Percentiles rank a stretch among this genome's conserved stretches.
Evolutionary conservation across 108 stramenopile genomes (phyloP).

Genomic region (Fistulifera pelliculosa): DNA sequence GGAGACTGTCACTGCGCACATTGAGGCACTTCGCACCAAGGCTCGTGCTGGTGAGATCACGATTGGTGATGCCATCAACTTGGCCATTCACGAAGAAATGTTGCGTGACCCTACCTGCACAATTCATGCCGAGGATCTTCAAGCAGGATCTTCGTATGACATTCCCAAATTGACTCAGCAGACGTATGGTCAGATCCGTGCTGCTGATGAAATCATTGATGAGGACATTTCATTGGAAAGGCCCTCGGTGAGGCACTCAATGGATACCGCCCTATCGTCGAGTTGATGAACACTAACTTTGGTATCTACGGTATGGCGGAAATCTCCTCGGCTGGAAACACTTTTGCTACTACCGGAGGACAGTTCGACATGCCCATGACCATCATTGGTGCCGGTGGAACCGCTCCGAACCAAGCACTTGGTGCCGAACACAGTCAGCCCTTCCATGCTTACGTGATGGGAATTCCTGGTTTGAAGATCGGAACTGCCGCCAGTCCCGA

Average conservation of each 20-base stretch:
- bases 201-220: slow-evolving; percentile 98
- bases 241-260: slow-evolving; percentile 97
- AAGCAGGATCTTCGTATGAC: slow-evolving; percentile 96
- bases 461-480: slow-evolving; percentile 98
- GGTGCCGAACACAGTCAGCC: slow-evolving; percentile 98
- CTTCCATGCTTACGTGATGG: slow-evolving; percentile 98
- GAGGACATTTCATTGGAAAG: slow-evolving; percentile 99
- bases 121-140: slow-evolving; percentile 97
- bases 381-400: slow-evolving; percentile 97
- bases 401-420: slow-evolving; percentile 95
- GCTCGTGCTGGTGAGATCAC: slow-evolving; percentile 86
- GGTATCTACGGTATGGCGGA: slow-evolving; percentile 99
- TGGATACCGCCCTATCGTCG: slow-evolving; percentile 97
- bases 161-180: slow-evolving; percentile 98
- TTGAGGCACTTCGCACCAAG: slow-evolving; percentile 65
- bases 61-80: slow-evolving; percentile 97
- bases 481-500: slow-evolving; percentile 94
- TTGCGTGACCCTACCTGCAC: slow-evolving; percentile 96
- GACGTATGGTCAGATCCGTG: slow-evolving; percentile 90
- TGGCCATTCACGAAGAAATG: slow-evolving; percentile 99
- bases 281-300: slow-evolving; percentile 99
- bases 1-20: slow-evolving; percentile 67
- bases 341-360: slow-evolving; percentile 96
- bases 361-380: slow-evolving; percentile 99
- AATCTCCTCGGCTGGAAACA: slow-evolving; percentile 94